Evolutionary conservation across 2,329 filamentous ascomycete genomes (phyloP), one percentile per base, ranked within the genome.

Genomic region (Aspergillus glaucus): DNA sequence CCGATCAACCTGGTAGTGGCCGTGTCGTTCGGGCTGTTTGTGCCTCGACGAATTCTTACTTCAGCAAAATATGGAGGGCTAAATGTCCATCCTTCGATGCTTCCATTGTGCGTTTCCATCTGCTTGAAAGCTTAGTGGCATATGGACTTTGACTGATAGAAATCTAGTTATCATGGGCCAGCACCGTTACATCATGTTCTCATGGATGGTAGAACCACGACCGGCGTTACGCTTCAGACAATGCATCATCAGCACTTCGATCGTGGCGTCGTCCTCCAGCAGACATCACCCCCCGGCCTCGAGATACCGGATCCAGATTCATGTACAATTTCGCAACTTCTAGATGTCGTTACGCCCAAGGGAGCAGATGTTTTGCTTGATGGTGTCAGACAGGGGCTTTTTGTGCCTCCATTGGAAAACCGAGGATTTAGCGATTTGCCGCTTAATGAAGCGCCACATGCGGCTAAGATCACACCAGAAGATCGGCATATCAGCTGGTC

Each of bases 11-110:
- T 98, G 50, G 79, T 98, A 57, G 76, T 97, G 42, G 91, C 91
- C 43, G 93, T 97, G 4, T 97, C 93, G 0, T 98, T 97, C 69
- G 93, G 93, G 3, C 79, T 95, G 6, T 86, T 96, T 52, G 84
- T 98, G 1, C 93, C 93, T 0, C 77, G 79, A 0, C 79, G 88
- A 4, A 81, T 97, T 14, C 75, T 98, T 19, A 73, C 73, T 19
- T 72, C 72, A 1, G 81, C 87, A 21, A 81, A 79, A 58, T 95
- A 94, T 69, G 91, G 91, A 40, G 93, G 93, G 0, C 72, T 98
- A 3, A 98, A 98, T 67, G 79, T 98, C 2, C 93, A 98, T 62
- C 93, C 93, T 1, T 97, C 92, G 0, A 71, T 96, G 24, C 79
- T 98, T 12, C 92, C 91, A 3, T 86, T 93, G 84, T 88, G 75